Evolutionary conservation across 805 yeast species (phyloP).

Genomic region (Maudiozyma barnettii): DNA sequence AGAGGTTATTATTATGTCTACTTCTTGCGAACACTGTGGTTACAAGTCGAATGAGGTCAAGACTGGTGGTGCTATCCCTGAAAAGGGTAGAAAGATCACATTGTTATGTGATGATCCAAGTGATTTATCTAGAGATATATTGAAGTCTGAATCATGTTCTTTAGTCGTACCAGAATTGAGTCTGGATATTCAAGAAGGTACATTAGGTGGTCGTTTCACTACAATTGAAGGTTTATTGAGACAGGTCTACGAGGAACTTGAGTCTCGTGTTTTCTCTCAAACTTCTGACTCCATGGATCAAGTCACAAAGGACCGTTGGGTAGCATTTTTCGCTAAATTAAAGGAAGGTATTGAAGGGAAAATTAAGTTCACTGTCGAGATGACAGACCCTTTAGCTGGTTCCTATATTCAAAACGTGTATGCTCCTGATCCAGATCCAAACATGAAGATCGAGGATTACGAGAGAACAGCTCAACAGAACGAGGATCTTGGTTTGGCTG

Average conservation of each 20-base stretch:
- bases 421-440: constrained; percentile 97
- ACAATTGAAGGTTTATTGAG: constrained; percentile 87
- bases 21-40: constrained; percentile 87
- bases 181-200: constrained; percentile 89
- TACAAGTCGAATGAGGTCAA: constrained; percentile 95
- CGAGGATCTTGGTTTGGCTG: constrained; percentile 76
- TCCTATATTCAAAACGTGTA: constrained; percentile 96
- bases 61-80: constrained; percentile 96
- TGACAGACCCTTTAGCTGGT: constrained; percentile 94
- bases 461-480: constrained; percentile 85
- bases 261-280: constrained; percentile 71
- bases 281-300: constrained; percentile 88
- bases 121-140: constrained; percentile 87
- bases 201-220: constrained; percentile 96
- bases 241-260: constrained; percentile 85
- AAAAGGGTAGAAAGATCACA: constrained; percentile 64
- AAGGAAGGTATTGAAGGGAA: constrained; percentile 77
- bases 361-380: constrained; percentile 66
- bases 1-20: constrained; percentile 93
- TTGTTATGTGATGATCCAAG: constrained; percentile 69
- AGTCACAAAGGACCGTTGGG: constrained; percentile 75
- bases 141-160: constrained; percentile 91
- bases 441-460: constrained; percentile 82
- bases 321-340: constrained; percentile 59
- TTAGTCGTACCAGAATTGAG: constrained; percentile 76